phyloP scores from a whole-genome alignment of 495 filamentous ascomycete genomes.

The Podospora sp. region DNA sequence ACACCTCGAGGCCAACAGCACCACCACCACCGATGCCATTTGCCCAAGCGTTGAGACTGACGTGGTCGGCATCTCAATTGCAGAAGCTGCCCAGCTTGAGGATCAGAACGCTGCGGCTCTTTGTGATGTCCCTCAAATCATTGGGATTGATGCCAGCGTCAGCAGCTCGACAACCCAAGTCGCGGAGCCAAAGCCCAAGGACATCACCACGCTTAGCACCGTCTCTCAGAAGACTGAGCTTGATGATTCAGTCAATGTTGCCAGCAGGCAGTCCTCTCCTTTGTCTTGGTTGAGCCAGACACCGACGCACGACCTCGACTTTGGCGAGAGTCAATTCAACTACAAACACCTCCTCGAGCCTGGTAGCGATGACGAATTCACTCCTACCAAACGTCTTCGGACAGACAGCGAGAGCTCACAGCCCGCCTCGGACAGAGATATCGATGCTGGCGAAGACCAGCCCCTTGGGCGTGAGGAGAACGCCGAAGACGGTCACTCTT shows the following conservation, averaged over 20 bases:
- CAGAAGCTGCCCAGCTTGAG: background rate
- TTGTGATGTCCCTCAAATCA: background rate
- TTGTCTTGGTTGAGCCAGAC: background rate
- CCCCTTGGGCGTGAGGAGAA: too few species aligned
- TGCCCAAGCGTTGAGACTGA: background rate
- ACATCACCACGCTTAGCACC: background rate
- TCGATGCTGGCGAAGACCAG: too few species aligned
- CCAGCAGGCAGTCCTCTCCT: background rate
- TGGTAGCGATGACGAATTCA: background rate
- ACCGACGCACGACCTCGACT: background rate
- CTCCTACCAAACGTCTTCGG: background rate
- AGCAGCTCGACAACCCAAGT: background rate
- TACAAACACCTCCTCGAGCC: background rate
- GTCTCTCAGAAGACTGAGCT: background rate
- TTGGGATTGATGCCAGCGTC: background rate
- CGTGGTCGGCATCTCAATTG: background rate
- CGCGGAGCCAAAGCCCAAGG: background rate
- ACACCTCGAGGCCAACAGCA: too few species aligned
- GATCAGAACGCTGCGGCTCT: background rate
- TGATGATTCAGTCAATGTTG: background rate
- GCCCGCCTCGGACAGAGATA: background rate
- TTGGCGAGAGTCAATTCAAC: background rate
- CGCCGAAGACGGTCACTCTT: too few species aligned
- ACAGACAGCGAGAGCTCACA: background rate
- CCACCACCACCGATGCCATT: background rate